Conservation (phyloP, 768 basidiomycete species). For the Phylloporus rhodoxanthus region DNA sequence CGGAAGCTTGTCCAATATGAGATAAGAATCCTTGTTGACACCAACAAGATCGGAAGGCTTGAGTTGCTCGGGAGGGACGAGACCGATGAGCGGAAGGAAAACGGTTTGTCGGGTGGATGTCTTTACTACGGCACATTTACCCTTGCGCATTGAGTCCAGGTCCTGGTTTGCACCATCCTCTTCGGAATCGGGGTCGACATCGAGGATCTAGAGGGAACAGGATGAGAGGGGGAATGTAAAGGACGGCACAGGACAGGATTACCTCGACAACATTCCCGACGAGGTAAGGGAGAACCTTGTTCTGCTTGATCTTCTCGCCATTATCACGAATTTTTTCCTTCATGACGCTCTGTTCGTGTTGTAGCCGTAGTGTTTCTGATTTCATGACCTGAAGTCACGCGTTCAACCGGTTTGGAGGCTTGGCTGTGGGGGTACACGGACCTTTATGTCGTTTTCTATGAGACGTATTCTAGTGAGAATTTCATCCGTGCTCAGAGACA, state of each 20-base stretch:
- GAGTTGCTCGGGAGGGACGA: constrained; percentile 88
- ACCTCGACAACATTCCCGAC: constrained; percentile 98
- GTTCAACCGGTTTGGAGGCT: neutral
- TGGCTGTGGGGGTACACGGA: constrained; percentile 24
- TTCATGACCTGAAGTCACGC: constrained; percentile 76
- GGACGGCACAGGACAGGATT: neutral
- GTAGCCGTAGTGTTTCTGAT: constrained; percentile 84
- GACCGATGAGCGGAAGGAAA: constrained; percentile 95
- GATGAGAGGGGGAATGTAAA: constrained; percentile 4
- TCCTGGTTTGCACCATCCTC: constrained; percentile 96
- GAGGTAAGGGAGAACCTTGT: constrained; percentile 96
- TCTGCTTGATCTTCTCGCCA: constrained; percentile 97
- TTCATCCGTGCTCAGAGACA: constrained; percentile 74
- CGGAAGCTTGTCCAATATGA: constrained; percentile 91
- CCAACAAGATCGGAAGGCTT: constrained; percentile 93
- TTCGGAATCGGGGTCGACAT: constrained; percentile 89
- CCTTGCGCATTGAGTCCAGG: constrained; percentile 91
- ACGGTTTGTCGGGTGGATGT: constrained; percentile 98
- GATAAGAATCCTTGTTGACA: constrained; percentile 98
- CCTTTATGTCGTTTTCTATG: constrained; percentile 97
- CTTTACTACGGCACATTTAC: constrained; percentile 98
- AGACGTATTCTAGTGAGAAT: constrained; percentile 84
- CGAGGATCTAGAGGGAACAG: constrained; percentile 60
- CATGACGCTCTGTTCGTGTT: constrained; percentile 95
- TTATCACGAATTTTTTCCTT: constrained; percentile 98